Conservation (phyloP, 108 stramenopile genomes). For the Cyclostephanos tholiformis region DNA sequence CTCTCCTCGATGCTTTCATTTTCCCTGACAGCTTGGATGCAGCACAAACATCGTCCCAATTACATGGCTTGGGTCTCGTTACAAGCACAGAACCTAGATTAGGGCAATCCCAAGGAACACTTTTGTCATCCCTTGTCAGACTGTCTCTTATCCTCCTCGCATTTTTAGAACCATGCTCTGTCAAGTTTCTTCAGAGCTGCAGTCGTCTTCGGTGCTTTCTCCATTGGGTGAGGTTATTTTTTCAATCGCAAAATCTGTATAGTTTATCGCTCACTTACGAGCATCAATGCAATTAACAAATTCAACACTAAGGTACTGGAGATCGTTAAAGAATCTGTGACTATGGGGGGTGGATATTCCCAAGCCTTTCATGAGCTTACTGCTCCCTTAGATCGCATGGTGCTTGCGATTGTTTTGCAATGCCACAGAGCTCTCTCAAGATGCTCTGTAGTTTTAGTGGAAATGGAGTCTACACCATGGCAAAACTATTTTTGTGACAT, state of each 20-base stretch:
- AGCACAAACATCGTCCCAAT: constrained; percentile 62
- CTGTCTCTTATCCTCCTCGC: constrained; percentile 71
- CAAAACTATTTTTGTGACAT: constrained; percentile 58
- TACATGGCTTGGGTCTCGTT: constrained; percentile 80
- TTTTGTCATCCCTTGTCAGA: constrained; percentile 71
- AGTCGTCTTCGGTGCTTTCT: constrained; percentile 77
- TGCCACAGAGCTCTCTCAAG: constrained; percentile 74
- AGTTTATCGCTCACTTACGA: too few relatives aligned
- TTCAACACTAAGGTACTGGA: too few relatives aligned
- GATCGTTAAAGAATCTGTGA: constrained; percentile 71
- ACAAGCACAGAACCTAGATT: constrained; percentile 72
- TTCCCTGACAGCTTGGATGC: constrained; percentile 81
- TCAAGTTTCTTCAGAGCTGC: constrained; percentile 76
- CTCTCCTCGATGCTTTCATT: constrained; percentile 84
- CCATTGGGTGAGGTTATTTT: too few relatives aligned
- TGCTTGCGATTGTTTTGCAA: constrained; percentile 71
- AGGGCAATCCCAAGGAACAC: constrained; percentile 78
- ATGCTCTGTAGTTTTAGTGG: constrained; percentile 63
- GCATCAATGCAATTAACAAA: too few relatives aligned
- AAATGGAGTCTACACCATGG: constrained; percentile 62
- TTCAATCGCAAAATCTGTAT: too few relatives aligned
- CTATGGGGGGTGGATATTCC: constrained; percentile 69
- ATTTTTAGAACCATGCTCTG: constrained; percentile 76
- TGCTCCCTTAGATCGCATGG: constrained; percentile 65
- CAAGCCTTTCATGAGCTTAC: constrained; percentile 67